Base-by-base conservation (phyloP, 768 basidiomycete species). In the Butyriboletus loyo region DNA sequence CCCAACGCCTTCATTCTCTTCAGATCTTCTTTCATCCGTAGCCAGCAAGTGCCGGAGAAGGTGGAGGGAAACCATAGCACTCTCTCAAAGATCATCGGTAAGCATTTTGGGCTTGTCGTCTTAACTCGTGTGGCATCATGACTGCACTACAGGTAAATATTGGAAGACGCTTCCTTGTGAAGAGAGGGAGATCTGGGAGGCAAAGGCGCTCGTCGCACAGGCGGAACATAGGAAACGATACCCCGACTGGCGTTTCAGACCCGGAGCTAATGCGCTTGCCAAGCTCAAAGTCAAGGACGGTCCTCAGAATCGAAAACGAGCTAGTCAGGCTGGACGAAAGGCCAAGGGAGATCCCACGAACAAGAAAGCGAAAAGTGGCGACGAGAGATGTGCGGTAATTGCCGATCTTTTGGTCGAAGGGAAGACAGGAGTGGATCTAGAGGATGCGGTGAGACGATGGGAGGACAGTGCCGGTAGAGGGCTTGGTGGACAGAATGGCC, bases 1-100 rank as follows among this genome's bases (percentile, higher is more conserved):
- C 88, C 88, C 24, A 91, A 89, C 70, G 88, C 89, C 53, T 91
- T 90, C 72, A 91, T 90, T 60, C 84, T 90, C 68, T 91, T 89
- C 70, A 82, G 88, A 59, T 86, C 86, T 22, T 83, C 81, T 28
- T 89, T 90, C 71, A 87, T 90, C 67, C 77, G 79, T 30, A 83
- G 81, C 60, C 81, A 87, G 66, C 82, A 84, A 59, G 83, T 89
- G 45, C 84, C 88, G 2, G 85, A 81, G 34, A 82, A 83, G 66
- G 87, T 89, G 48, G 88, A 90, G 62, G 87, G 87, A 1, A 90
- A 88, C 59, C 87, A 89, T 58, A 85, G 85, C 63, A 85, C 82
- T 7, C 76, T 90, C 46, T 88, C 86, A 55, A 90, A 90, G 75
- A 89, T 90, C 61, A 87, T 90, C 53, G 89, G 88, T 85, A 40